Evolutionary conservation across 495 filamentous ascomycete species (phyloP).

Genomic region (Cryomyces minteri): DNA sequence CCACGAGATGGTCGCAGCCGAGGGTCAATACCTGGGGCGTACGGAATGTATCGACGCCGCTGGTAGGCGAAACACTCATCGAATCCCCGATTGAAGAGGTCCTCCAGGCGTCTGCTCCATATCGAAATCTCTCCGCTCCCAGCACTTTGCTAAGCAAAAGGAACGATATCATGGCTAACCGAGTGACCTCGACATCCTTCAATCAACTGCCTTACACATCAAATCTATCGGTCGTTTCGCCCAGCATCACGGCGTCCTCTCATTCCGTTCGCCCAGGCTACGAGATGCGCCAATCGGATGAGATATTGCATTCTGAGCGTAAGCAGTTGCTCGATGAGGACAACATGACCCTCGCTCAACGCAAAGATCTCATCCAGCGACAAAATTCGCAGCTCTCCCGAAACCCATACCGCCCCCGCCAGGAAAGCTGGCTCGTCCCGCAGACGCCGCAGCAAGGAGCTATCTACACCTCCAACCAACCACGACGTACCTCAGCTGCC

Average conservation of each 20-base stretch:
- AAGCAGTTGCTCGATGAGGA: constrained; percentile 30
- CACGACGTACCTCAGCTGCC: constrained; percentile 23
- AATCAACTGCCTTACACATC: background rate
- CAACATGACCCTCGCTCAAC: constrained; percentile 56
- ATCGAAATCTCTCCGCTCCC: constrained; percentile 4
- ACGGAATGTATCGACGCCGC: constrained; percentile 27
- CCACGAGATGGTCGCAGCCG: too few relatives aligned
- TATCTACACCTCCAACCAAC: constrained; percentile 38
- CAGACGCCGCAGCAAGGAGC: too few relatives aligned
- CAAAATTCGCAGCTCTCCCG: constrained; percentile 5
- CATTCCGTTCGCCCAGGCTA: too few relatives aligned
- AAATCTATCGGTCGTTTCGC: too few relatives aligned
- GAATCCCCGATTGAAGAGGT: constrained; percentile 25
- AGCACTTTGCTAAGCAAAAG: constrained; percentile 45
- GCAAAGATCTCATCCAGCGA: constrained; percentile 32
- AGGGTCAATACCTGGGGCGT: background rate
- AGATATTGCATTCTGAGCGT: constrained; percentile 3
- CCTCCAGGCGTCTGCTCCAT: too few relatives aligned
- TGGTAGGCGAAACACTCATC: constrained; percentile 21
- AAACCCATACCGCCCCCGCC: constrained; percentile 3
- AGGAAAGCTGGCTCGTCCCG: constrained; percentile 3
- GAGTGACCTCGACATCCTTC: constrained; percentile 21
- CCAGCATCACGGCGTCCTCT: too few relatives aligned
- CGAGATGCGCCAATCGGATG: background rate
- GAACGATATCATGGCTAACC: constrained; percentile 37